phyloP scores from a whole-genome alignment of 768 basidiomycete species.

The Mycena leptocephala region DNA sequence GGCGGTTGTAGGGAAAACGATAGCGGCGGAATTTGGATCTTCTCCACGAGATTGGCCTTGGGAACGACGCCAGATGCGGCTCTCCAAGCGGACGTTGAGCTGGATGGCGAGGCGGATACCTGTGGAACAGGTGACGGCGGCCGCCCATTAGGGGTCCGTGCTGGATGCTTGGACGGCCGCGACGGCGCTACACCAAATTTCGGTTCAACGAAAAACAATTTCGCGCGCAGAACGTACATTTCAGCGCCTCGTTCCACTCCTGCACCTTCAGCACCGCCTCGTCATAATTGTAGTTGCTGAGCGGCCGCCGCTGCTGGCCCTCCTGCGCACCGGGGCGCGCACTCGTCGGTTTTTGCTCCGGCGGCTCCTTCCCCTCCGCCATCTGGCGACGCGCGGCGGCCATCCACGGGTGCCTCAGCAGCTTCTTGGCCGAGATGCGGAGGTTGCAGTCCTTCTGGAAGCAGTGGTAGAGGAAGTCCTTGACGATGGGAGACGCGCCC shows the following conservation, averaged over 20 bases:
- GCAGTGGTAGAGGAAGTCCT: constrained; percentile 97
- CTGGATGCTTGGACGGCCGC: constrained; percentile 79
- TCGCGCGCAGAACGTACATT: constrained; percentile 69
- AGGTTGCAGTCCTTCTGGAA: constrained; percentile 99
- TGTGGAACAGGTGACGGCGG: constrained; percentile 63
- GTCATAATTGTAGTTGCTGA: constrained; percentile 91
- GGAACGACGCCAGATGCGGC: constrained; percentile 46
- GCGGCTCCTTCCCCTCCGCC: constrained; percentile 54
- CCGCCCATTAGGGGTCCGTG: constrained; percentile 57
- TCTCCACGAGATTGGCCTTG: constrained; percentile 60
- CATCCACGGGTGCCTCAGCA: constrained; percentile 98
- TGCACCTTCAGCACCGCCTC: constrained; percentile 96
- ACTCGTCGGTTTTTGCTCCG: constrained; percentile 49
- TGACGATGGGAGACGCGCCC: constrained; percentile 94
- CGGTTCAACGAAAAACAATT: constrained; percentile 15
- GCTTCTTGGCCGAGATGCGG: constrained; percentile 93
- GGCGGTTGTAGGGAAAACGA: constrained; percentile 80
- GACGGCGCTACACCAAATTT: constrained; percentile 70
- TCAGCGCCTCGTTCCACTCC: constrained; percentile 98
- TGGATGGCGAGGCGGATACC: constrained; percentile 29
- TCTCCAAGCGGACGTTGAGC: constrained; percentile 42
- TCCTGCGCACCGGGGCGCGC: constrained; percentile 50
- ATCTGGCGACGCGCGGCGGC: constrained; percentile 85
- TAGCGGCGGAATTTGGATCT: constrained; percentile 75
- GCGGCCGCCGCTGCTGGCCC: constrained; percentile 56